A percentile compares a stretch with the other conserved stretches of the same genome.
These are phyloP conservation scores for Sarcocystis neurona DNA, from an alignment of 169 alveolate genomes.

Conservation along the genomic window DNA sequence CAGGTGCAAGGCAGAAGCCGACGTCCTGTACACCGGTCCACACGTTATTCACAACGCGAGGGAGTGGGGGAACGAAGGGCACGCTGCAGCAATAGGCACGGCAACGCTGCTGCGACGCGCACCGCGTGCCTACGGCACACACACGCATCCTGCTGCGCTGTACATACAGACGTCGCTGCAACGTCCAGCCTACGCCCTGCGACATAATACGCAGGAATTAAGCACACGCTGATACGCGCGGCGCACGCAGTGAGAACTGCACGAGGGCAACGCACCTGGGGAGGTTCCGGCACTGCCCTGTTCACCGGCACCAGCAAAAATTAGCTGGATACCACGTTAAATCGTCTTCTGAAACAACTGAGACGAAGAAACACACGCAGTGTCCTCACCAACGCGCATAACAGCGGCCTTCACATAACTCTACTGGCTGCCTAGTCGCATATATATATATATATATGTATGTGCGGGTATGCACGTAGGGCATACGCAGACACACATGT, in stretches of 20 bases:
- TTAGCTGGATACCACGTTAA: background rate
- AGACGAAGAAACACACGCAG: background rate
- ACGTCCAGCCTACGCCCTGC: background rate
- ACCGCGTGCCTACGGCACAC: background rate
- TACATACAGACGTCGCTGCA: background rate
- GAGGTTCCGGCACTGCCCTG: no score
- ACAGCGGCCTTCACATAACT: no score
- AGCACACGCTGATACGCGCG: background rate
- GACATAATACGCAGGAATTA: background rate
- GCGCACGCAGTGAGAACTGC: no score
- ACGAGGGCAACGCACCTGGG: background rate
- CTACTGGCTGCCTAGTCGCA: no score
- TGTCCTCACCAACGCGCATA: no score
- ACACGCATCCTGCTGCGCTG: background rate
- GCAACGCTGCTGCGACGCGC: background rate
- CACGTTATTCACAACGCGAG: background rate
- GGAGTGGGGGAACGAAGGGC: background rate
- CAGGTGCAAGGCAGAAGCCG: no score
- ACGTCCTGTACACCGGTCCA: no score
- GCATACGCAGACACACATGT: constrained; percentile 30
- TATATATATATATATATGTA: background rate
- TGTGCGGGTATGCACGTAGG: background rate
- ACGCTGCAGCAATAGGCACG: background rate
- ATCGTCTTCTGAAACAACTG: background rate
- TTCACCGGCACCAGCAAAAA: no score